Percentiles rank a stretch among this genome's conserved stretches.
phyloP scores from a whole-genome alignment of 352 stramenopile species.

The Aphanomyces stellatus region DNA sequence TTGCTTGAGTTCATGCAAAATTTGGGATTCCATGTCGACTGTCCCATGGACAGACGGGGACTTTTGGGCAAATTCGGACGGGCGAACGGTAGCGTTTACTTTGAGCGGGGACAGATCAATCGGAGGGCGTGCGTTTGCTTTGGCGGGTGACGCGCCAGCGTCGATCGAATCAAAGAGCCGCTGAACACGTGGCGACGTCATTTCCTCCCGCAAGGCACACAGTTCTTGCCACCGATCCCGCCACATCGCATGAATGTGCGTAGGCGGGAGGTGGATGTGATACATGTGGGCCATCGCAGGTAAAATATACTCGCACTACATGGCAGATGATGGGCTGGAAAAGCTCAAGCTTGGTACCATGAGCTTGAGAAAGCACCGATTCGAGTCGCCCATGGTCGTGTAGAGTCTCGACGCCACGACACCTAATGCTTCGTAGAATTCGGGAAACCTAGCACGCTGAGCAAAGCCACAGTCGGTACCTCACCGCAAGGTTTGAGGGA shows the following conservation, averaged over 20 bases:
- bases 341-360: not conserved
- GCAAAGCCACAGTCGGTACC: not conserved
- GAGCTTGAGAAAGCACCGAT: not conserved
- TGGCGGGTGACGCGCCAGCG: too few species aligned
- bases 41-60: too few species aligned
- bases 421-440: not conserved
- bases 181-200: not conserved
- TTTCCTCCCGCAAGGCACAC: not conserved
- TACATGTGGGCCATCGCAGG: not conserved
- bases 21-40: not conserved
- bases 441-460: not conserved
- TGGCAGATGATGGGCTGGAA: not conserved
- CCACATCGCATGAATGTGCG: not conserved
- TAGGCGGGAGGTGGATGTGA: not conserved
- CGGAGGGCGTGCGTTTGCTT: too few species aligned
- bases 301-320: slow-evolving; percentile 3
- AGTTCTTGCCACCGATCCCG: not conserved
- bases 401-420: not conserved
- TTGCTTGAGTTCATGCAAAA: not conserved
- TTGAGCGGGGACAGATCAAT: too few species aligned
- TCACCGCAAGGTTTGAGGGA: not conserved
- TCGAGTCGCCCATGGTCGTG: not conserved
- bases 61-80: too few species aligned
- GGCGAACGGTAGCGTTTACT: too few species aligned
- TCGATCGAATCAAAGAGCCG: not conserved